phyloP scores from a whole-genome alignment of 148 eudicot species.

The Agrostemma githago region DNA sequence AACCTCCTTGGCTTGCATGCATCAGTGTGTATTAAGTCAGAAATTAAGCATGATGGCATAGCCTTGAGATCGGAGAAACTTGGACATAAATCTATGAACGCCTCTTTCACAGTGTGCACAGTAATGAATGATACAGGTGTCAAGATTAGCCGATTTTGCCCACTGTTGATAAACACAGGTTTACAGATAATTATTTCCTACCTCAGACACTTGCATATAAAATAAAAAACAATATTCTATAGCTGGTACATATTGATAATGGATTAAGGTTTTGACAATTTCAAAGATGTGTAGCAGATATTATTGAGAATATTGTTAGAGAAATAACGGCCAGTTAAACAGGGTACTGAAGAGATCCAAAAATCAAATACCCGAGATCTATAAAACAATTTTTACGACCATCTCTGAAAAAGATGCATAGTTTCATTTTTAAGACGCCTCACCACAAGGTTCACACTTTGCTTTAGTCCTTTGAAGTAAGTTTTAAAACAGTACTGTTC shows the following conservation, averaged over 20 bases:
- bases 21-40: constrained; percentile 30
- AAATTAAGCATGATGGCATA: constrained; percentile 35
- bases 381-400: neutral
- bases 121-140: constrained; percentile 67
- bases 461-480: neutral
- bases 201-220: neutral
- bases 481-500: neutral
- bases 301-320: neutral
- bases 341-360: neutral
- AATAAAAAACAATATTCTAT: neutral
- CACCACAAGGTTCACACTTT: neutral
- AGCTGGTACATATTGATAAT: neutral
- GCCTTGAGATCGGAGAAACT: constrained; percentile 16
- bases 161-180: constrained; percentile 34
- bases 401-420: neutral
- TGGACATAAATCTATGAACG: constrained; percentile 25
- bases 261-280: neutral
- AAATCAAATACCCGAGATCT: neutral
- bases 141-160: constrained; percentile 46
- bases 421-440: neutral
- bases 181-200: neutral
- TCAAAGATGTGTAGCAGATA: constrained; percentile 3
- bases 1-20: constrained; percentile 44
- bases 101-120: constrained; percentile 40
- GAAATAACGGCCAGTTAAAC: neutral